Percentiles rank a stretch among this genome's conserved stretches.
These are phyloP conservation scores for Pestalotiopsis sp. DNA, from an alignment of 2,329 filamentous ascomycete species.

Conservation along the genomic window DNA sequence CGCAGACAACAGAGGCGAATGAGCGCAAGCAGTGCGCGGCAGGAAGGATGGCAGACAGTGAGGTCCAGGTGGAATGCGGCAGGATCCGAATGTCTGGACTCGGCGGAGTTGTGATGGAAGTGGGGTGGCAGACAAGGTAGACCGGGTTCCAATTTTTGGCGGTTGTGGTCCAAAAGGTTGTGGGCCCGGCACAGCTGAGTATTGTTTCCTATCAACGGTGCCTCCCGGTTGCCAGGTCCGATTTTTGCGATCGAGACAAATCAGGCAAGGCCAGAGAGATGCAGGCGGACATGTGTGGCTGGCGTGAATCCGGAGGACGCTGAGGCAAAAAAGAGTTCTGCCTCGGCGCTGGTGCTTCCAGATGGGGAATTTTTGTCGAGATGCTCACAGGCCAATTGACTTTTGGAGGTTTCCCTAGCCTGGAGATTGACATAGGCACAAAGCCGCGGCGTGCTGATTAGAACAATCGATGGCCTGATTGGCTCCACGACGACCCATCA, in stretches of 20 bases:
- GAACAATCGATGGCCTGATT: neutral
- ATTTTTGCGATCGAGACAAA: neutral
- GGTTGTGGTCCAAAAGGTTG: neutral
- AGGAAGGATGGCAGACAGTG: neutral
- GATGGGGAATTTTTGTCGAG: neutral
- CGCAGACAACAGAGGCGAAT: neutral
- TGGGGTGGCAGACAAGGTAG: slow-evolving; percentile 3
- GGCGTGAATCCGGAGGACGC: neutral
- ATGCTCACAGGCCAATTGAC: neutral
- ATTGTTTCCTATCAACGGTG: neutral
- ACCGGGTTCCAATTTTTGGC: neutral
- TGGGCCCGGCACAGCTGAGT: neutral
- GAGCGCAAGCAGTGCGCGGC: neutral
- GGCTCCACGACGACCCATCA: neutral
- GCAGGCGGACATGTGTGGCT: neutral
- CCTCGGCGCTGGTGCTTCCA: too few species aligned
- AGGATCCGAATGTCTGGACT: slow-evolving; percentile 1
- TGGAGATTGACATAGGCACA: neutral
- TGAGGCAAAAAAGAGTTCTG: neutral
- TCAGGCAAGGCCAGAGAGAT: neutral
- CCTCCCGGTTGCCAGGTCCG: neutral
- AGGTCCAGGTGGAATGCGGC: neutral
- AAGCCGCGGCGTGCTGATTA: neutral
- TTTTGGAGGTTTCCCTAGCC: neutral
- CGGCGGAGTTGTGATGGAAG: neutral